These are phyloP conservation scores for Phaffomyces opuntiae DNA, from an alignment of 805 yeast genomes.

Conservation along the genomic window DNA sequence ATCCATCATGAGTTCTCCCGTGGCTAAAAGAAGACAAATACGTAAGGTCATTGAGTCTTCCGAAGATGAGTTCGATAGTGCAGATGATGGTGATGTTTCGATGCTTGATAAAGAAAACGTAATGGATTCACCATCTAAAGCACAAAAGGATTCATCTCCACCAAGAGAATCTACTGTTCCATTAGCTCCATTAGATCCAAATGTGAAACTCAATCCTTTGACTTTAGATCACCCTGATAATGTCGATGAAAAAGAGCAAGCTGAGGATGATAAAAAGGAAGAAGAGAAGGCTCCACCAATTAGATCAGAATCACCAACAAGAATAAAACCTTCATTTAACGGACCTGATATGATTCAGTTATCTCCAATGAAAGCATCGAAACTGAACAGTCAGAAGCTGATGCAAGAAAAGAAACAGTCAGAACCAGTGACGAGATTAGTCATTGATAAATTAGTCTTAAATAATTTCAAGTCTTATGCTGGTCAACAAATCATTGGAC, in stretches of 20 bases:
- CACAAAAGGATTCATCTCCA: constrained; percentile 14
- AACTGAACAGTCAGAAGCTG: constrained; percentile 22
- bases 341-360: constrained; percentile 34
- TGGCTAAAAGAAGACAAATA: constrained; percentile 18
- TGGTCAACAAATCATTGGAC: constrained; percentile 88
- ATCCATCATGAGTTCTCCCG: constrained; percentile 20
- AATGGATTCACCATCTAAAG: constrained; percentile 16
- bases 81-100: constrained; percentile 8
- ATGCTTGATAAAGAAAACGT: constrained; percentile 15
- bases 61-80: constrained; percentile 11
- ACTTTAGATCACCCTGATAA: constrained; percentile 16
- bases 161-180: constrained; percentile 13
- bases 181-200: constrained; percentile 18
- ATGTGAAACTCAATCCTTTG: constrained; percentile 10
- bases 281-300: not conserved
- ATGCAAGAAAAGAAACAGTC: constrained; percentile 17
- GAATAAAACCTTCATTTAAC: constrained; percentile 27
- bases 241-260: not conserved
- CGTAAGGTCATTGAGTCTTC: constrained; percentile 6
- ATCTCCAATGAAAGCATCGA: constrained; percentile 32
- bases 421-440: constrained; percentile 50
- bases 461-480: constrained; percentile 94
- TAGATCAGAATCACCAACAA: constrained; percentile 25
- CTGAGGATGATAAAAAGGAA: no score
- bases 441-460: constrained; percentile 65